A percentile compares a stretch with the other conserved stretches of the same genome.
Conservation (phyloP, 2,329 filamentous ascomycete genomes). For the Cladosporium phlei region DNA sequence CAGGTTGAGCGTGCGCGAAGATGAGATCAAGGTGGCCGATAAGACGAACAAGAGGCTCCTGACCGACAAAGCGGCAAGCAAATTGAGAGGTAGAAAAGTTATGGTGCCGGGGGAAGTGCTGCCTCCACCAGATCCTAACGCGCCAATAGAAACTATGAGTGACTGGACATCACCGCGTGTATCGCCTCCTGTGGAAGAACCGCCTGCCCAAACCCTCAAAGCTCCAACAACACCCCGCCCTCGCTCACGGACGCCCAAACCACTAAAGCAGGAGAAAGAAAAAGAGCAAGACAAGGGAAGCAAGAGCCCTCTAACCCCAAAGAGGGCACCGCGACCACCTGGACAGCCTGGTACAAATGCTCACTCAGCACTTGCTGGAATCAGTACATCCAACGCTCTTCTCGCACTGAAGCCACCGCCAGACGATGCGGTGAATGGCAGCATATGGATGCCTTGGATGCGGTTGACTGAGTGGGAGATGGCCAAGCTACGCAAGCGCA, state of each 20-base stretch:
- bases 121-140: slow-evolving; percentile 41
- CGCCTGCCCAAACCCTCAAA: slow-evolving; percentile 13
- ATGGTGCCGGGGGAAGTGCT: slow-evolving; percentile 42
- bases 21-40: slow-evolving; percentile 24
- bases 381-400: slow-evolving; percentile 59
- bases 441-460: slow-evolving; percentile 59
- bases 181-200: slow-evolving; percentile 31
- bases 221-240: slow-evolving; percentile 24
- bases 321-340: slow-evolving; percentile 38
- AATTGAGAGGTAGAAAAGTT: slow-evolving; percentile 33
- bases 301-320: slow-evolving; percentile 38
- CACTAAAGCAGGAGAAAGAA: slow-evolving; percentile 31
- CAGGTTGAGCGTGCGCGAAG: slow-evolving; percentile 25
- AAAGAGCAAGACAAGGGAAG: slow-evolving; percentile 31
- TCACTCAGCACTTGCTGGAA: slow-evolving; percentile 50
- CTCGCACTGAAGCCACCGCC: slow-evolving; percentile 57
- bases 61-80: slow-evolving; percentile 30
- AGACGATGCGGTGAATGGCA: slow-evolving; percentile 54
- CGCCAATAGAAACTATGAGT: slow-evolving; percentile 32
- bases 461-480: slow-evolving; percentile 64
- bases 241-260: slow-evolving; percentile 34
- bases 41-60: slow-evolving; percentile 23
- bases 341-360: slow-evolving; percentile 50
- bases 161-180: slow-evolving; percentile 36
- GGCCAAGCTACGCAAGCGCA: slow-evolving; percentile 70